phyloP scores from a whole-genome alignment of 345 rosid genomes.

The Acer yangbiense region DNA sequence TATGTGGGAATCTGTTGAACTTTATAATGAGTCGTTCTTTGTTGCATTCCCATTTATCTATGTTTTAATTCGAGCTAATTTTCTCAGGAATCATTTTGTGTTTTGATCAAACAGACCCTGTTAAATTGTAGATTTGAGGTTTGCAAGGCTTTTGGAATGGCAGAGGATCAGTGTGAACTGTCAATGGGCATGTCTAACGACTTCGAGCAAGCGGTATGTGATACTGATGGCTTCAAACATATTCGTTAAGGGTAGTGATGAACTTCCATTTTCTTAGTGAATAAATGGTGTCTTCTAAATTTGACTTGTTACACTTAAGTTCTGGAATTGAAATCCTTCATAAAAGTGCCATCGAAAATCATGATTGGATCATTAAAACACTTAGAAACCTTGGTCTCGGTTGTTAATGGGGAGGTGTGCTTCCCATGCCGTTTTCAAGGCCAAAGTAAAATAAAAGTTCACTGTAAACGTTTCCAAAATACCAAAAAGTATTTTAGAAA shows the following conservation, averaged over 20 bases:
- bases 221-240: not conserved
- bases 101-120: conserved; percentile 52
- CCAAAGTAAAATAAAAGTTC: not conserved
- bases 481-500: not conserved
- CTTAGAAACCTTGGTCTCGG: not conserved
- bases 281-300: not conserved
- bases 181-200: conserved; percentile 99
- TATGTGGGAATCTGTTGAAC: not conserved
- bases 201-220: conserved; percentile 80
- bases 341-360: too few relatives aligned
- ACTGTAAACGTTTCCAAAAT: not conserved
- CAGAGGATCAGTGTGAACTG: conserved; percentile 74
- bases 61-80: not conserved
- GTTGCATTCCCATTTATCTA: not conserved
- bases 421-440: not conserved
- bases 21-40: not conserved
- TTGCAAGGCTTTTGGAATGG: conserved; percentile 77
- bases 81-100: conserved; percentile 1
- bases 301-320: too few relatives aligned
- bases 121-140: conserved; percentile 70
- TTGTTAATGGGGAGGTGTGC: not conserved
- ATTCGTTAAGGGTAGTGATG: too few relatives aligned
- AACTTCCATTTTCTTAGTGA: not conserved
- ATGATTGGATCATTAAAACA: not conserved
- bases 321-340: too few relatives aligned